A percentile compares a stretch with the other conserved stretches of the same genome.
phyloP scores from a whole-genome alignment of 371 early-diverging fungal genomes.

The Fennellomyces sp. region DNA sequence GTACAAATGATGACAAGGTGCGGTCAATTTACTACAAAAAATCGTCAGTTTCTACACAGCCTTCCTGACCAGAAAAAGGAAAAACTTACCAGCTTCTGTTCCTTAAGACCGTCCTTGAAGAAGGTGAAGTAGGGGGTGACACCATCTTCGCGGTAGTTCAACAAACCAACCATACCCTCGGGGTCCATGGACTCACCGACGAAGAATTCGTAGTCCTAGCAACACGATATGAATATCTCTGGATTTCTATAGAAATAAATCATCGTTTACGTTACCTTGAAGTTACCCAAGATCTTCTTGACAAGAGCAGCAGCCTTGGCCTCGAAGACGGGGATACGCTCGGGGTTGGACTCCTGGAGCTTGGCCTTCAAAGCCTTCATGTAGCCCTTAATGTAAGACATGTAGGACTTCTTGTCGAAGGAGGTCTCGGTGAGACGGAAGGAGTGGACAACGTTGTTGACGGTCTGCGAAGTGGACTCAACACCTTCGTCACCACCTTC shows the following conservation, averaged over 20 bases:
- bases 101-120: slow-evolving; percentile 90
- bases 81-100: slow-evolving; percentile 65
- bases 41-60: no score
- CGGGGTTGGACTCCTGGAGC: slow-evolving; percentile 68
- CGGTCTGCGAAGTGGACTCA: slow-evolving; percentile 61
- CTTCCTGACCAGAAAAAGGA: background rate
- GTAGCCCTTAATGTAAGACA: slow-evolving; percentile 92
- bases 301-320: slow-evolving; percentile 61
- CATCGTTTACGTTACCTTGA: slow-evolving; percentile 54
- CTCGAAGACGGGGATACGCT: slow-evolving; percentile 74
- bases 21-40: background rate
- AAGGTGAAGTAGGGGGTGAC: slow-evolving; percentile 90
- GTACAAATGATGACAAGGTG: background rate
- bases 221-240: background rate
- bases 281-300: slow-evolving; percentile 81
- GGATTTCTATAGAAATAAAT: background rate
- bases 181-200: slow-evolving; percentile 87
- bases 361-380: slow-evolving; percentile 78
- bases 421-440: slow-evolving; percentile 75
- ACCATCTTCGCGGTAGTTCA: slow-evolving; percentile 96
- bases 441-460: slow-evolving; percentile 90
- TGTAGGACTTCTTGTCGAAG: slow-evolving; percentile 94
- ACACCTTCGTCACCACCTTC: slow-evolving; percentile 76
- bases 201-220: slow-evolving; percentile 88
- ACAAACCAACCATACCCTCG: slow-evolving; percentile 87